Base-by-base conservation (phyloP, 2,329 filamentous ascomycete genomes). In the Phymatotrichopsis omnivora region DNA sequence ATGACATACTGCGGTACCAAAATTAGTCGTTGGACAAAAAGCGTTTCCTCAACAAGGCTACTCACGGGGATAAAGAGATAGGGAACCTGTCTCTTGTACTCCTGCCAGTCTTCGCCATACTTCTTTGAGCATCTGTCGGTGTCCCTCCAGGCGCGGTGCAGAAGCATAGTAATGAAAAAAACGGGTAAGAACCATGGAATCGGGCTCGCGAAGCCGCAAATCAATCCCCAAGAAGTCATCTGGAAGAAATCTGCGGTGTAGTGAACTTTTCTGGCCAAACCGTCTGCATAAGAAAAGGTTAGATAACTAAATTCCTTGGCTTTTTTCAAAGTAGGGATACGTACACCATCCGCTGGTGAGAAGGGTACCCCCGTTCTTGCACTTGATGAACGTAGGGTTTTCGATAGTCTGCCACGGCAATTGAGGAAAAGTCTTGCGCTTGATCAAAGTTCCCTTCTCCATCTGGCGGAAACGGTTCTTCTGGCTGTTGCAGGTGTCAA, bases 151-250 rank as follows among this genome's bases (percentile, higher is more conserved):
- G 83, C 80, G 48, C 85, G 80, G 63, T 93, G 85, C 7, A 77
- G 69, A 38, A 91, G 89, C 83, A 89, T 89, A 56, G 66, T 65
- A 14, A 70, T 69, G 62, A 93, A 93, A 69, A 93, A 93, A 27
- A 82, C 64, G 0, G 83, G 81, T 62, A 93, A 89, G 65, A 93
- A 91, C 83, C 85, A 93, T 1, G 85, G 85, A 66, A 89, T 87
- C 0, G 84, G 83, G 60, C 79, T 85, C 27, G 69, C 69, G 65
- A 89, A 87, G 8, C 84, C 84, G 2, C 81, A 85, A 56, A 89
- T 79, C n/a, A 87, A 64, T 19, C 78, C 84, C 84, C 84, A 91
- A 52, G 70, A 74, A 43, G 84, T 61, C 5, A 84, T 80, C 60
- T 89, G 89, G 67, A 75, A 87, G 4, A 81, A 64, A 62, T 91